Percentiles rank a stretch among this genome's conserved stretches.
phyloP scores from a whole-genome alignment of 768 basidiomycete species.

The Kwoniella shandongensis region DNA sequence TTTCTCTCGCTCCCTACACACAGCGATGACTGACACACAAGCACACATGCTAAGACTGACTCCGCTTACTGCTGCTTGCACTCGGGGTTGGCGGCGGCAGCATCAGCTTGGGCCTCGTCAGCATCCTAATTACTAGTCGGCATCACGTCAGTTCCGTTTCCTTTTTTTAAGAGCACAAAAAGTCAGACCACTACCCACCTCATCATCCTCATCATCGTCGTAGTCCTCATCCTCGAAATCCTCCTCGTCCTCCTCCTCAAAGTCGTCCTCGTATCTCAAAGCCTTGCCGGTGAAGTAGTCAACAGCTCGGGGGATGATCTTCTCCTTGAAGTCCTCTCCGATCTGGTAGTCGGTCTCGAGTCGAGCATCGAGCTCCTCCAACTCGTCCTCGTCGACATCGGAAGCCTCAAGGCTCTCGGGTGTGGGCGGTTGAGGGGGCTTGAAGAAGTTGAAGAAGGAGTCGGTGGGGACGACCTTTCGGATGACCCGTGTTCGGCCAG shows the following conservation, averaged over 20 bases:
- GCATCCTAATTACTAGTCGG: conserved; percentile 17
- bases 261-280: conserved; percentile 66
- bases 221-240: conserved; percentile 47
- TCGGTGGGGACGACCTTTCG: conserved; percentile 82
- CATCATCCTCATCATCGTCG: conserved; percentile 55
- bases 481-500: conserved; percentile 58
- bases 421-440: conserved; percentile 70
- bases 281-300: conserved; percentile 99
- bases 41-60: not conserved
- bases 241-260: conserved; percentile 46
- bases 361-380: conserved; percentile 87
- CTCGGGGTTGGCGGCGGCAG: conserved; percentile 24
- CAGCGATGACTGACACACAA: not conserved
- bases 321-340: conserved; percentile 96
- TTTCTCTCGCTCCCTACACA: not conserved
- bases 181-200: conserved; percentile 28
- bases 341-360: conserved; percentile 97
- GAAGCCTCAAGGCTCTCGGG: conserved; percentile 68
- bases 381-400: conserved; percentile 73
- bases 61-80: conserved; percentile 39
- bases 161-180: not conserved
- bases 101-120: conserved; percentile 15
- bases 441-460: conserved; percentile 99
- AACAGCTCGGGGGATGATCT: conserved; percentile 92
- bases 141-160: conserved; percentile 19